Conservation (phyloP, 257 asterid species). For the Knoxia roxburghii region DNA sequence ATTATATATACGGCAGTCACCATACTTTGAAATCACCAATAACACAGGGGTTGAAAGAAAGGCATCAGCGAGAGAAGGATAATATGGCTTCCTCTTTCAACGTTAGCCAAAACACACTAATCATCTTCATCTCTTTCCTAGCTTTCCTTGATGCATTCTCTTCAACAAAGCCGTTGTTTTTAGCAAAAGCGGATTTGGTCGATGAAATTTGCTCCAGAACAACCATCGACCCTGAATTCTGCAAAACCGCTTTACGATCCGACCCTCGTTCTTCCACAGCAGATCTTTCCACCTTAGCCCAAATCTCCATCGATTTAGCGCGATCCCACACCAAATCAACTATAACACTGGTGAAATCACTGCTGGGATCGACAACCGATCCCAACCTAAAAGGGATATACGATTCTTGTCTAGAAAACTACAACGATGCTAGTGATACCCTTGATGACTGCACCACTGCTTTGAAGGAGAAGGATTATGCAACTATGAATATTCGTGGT, state of each 20-base stretch:
- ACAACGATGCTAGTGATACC: not conserved
- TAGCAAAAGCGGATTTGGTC: not conserved
- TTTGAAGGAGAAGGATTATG: slow-evolving; percentile 2
- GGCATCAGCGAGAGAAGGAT: too few species aligned
- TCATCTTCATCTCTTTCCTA: not conserved
- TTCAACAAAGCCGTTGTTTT: not conserved
- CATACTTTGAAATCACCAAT: too few species aligned
- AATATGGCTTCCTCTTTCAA: not conserved
- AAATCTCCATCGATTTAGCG: not conserved
- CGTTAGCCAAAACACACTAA: not conserved
- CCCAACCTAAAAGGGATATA: not conserved
- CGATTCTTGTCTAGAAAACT: not conserved
- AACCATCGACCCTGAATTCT: not conserved
- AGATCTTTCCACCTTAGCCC: not conserved
- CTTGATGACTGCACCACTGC: not conserved
- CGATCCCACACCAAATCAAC: not conserved
- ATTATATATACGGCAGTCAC: too few species aligned
- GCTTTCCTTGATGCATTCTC: too few species aligned
- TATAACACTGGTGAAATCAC: not conserved
- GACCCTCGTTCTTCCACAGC: not conserved
- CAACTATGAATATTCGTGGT: not conserved
- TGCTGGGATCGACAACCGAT: not conserved
- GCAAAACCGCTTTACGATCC: not conserved
- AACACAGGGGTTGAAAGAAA: too few species aligned
- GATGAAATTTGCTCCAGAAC: not conserved